A percentile compares a stretch with the other conserved stretches of the same genome.
phyloP scores from a whole-genome alignment of 805 yeast species.

The Starmerella floris region DNA sequence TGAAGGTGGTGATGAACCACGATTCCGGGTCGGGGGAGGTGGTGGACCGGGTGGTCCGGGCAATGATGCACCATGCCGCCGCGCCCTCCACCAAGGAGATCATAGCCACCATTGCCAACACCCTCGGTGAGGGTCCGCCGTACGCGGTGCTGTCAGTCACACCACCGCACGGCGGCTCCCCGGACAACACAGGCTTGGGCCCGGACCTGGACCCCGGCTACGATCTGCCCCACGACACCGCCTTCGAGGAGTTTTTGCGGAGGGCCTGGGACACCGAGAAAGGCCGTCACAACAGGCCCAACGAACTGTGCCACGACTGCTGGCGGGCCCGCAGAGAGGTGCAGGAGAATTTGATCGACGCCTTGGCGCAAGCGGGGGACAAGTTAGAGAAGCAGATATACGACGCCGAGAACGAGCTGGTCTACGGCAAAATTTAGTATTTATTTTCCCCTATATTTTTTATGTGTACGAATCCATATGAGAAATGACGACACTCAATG shows the following conservation, averaged over 20 bases:
- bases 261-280: background rate
- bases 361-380: background rate
- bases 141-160: background rate
- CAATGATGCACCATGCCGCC: background rate
- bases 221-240: background rate
- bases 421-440: background rate
- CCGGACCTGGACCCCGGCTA: background rate
- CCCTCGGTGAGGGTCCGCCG: background rate
- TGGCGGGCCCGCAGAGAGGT: constrained; percentile 18
- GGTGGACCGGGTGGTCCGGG: background rate
- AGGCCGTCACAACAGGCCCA: too few relatives aligned
- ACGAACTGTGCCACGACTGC: background rate
- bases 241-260: background rate
- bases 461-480: too few relatives aligned
- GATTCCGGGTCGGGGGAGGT: background rate
- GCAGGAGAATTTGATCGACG: constrained; percentile 4
- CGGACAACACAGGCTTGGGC: background rate
- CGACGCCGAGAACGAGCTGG: background rate
- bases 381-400: background rate
- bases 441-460: too few relatives aligned
- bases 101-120: background rate
- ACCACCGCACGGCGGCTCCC: background rate
- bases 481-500: too few relatives aligned
- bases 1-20: background rate
- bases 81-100: background rate